Evolutionary conservation across 2,329 filamentous ascomycete genomes (phyloP).

Genomic region (Neophaeococcomyces aloes): DNA sequence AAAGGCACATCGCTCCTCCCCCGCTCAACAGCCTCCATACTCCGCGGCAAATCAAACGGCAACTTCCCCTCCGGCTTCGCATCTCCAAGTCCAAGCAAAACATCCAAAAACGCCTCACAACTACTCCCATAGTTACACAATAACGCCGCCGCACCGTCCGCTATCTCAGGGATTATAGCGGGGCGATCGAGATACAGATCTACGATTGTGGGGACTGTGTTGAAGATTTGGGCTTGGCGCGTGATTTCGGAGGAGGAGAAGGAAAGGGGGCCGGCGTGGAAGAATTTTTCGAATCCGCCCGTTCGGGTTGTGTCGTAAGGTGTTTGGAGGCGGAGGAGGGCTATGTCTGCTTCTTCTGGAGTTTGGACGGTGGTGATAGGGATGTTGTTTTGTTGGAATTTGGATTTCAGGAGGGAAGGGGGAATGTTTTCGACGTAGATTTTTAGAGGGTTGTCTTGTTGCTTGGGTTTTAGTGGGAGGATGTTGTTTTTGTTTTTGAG

Average conservation of each 20-base stretch:
- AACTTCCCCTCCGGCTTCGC: slow-evolving; percentile 34
- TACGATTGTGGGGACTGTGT: slow-evolving; percentile 4
- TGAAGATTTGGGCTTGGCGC: slow-evolving; percentile 6
- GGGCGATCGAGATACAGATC: slow-evolving; percentile 13
- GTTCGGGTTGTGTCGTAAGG: slow-evolving; percentile 9
- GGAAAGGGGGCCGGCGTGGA: slow-evolving; percentile 11
- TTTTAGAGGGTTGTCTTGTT: slow-evolving; percentile 2
- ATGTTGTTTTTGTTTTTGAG: slow-evolving; percentile 10
- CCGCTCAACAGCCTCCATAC: slow-evolving; percentile 33
- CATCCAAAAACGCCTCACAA: slow-evolving; percentile 33
- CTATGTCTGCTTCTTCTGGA: slow-evolving; percentile 9
- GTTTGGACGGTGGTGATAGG: slow-evolving; percentile 1
- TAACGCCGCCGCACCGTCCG: slow-evolving; percentile 19
- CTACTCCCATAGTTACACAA: slow-evolving; percentile 11
- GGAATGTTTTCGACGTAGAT: slow-evolving; percentile 10
- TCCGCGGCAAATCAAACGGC: slow-evolving; percentile 40
- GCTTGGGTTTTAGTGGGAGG: slow-evolving; percentile 6
- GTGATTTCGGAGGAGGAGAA: slow-evolving; percentile 4
- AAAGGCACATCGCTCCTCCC: slow-evolving; percentile 8
- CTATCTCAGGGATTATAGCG: slow-evolving; percentile 33
- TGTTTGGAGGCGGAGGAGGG: slow-evolving; percentile 8
- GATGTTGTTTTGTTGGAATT: background rate
- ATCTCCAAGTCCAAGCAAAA: slow-evolving; percentile 28
- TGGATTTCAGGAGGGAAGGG: background rate
- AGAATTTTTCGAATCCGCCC: slow-evolving; percentile 13